Percentiles rank a stretch among this genome's conserved stretches.
Conservation (phyloP, 352 stramenopile species). For the Pythium insidiosum region DNA sequence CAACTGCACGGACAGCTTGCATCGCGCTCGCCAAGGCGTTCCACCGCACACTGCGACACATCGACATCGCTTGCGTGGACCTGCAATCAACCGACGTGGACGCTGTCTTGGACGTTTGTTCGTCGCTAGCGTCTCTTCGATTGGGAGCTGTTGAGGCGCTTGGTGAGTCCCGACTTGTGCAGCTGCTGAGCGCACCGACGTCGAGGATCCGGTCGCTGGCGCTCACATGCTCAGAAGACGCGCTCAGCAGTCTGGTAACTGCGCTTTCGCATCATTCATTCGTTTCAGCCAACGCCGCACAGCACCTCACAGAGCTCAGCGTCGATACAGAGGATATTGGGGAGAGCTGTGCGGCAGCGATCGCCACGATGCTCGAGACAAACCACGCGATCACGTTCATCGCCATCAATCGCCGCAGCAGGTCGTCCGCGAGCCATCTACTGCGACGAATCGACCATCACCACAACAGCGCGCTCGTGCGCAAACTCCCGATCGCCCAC, state of each 20-base stretch:
- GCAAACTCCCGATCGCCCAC: background rate
- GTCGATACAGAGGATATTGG: background rate
- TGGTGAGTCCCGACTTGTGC: background rate
- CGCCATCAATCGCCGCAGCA: background rate
- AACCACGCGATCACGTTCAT: slow-evolving; percentile 1
- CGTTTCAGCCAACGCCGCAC: background rate
- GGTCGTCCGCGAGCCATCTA: background rate
- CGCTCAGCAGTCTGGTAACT: background rate
- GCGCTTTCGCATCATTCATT: background rate
- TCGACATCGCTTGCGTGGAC: background rate
- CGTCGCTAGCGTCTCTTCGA: background rate
- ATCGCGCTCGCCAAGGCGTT: background rate
- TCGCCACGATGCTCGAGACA: slow-evolving; percentile 3
- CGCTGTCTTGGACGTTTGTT: background rate
- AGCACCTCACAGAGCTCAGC: slow-evolving; percentile 1
- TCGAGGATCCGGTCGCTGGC: background rate
- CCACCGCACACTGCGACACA: background rate
- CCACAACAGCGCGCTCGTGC: slow-evolving; percentile 3
- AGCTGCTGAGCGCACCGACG: background rate
- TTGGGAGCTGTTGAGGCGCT: background rate
- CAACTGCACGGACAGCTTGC: background rate
- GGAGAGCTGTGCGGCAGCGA: background rate
- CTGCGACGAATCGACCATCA: background rate
- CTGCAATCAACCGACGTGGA: background rate
- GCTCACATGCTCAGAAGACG: background rate